Evolutionary conservation across 371 early-diverging fungal species (phyloP), one percentile per base, ranked within the genome.

Genomic region (Cokeromyces recurvatus): DNA sequence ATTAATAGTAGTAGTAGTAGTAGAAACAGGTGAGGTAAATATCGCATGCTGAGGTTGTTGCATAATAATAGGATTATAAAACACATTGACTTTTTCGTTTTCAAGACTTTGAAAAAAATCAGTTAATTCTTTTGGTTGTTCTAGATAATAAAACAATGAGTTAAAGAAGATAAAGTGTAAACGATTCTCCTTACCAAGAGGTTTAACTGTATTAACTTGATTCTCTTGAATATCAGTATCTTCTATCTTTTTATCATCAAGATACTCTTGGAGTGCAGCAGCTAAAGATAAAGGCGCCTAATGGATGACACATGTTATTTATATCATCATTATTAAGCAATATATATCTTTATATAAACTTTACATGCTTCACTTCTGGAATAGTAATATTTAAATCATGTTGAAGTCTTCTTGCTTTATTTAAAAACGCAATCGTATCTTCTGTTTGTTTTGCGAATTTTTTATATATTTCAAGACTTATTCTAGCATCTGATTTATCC

Each of bases 381-480:
- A 95, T 88, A 14, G 79, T 74, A 29, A 92, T 81, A 3, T 85
- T 78, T 39, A 93, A 75, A 10, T 82, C 82, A 31, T 59, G 36
- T 55, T 87, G 81, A 38, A 91, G 59, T 31, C 76, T 81, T 41
- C 84, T 76, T 9, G 91, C 93, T 27, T 82, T 79, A 23, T 89
- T 81, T 31, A 97, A 79, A 53, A 89, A 92, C 12, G 86, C 84
- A 22, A 85, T 79, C 0, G 81, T 80, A 22, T 82, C 82, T 48
- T 87, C 82, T 0, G 93, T 91, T 48, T 93, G 89, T 51, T 77
- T 77, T 8, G 90, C 89, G 71, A 94, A 97, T 12, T 69, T 68
- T 61, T 92, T 94, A 72, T 97, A 97, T 36, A 95, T 84, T 37
- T 85, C 81, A 23, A 97, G 66, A 1, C 91, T 82, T n/a, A 79